Conservation (phyloP, 495 filamentous ascomycete species). For the Trichodelitschia bisporula region DNA sequence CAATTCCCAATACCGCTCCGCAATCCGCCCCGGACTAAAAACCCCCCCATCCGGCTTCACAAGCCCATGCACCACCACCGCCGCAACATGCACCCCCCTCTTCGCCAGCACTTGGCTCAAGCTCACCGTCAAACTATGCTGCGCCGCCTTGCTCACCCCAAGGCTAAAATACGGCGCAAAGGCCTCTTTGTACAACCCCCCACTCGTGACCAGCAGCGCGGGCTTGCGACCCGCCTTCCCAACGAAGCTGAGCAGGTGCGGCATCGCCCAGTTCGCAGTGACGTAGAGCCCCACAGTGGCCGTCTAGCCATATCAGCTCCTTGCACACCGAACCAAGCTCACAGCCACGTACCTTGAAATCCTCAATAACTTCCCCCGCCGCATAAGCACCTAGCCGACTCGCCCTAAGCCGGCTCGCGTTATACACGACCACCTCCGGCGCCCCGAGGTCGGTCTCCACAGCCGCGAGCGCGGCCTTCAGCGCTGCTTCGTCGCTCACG, state of each 20-base stretch:
- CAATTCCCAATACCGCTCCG: constrained; percentile 1
- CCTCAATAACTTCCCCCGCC: neutral
- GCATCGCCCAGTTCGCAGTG: neutral
- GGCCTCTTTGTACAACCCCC: neutral
- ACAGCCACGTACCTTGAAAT: neutral
- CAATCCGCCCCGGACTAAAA: constrained; percentile 3
- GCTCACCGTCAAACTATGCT: neutral
- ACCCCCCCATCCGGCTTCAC: neutral
- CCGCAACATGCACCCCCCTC: neutral
- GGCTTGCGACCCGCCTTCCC: neutral
- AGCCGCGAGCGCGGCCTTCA: neutral
- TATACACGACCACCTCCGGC: neutral
- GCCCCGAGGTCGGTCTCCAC: neutral
- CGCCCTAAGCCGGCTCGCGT: neutral
- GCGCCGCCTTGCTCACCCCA: neutral
- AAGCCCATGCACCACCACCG: neutral
- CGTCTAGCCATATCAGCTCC: too few relatives aligned
- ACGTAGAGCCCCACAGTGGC: neutral
- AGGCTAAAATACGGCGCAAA: neutral
- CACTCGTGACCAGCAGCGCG: neutral
- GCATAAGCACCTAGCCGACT: neutral
- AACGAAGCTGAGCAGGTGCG: neutral
- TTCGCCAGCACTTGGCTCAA: neutral
- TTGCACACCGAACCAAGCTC: too few relatives aligned
- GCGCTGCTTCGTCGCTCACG: neutral